Conservation (phyloP, 345 rosid genomes). For the Hevea brasiliensis region DNA sequence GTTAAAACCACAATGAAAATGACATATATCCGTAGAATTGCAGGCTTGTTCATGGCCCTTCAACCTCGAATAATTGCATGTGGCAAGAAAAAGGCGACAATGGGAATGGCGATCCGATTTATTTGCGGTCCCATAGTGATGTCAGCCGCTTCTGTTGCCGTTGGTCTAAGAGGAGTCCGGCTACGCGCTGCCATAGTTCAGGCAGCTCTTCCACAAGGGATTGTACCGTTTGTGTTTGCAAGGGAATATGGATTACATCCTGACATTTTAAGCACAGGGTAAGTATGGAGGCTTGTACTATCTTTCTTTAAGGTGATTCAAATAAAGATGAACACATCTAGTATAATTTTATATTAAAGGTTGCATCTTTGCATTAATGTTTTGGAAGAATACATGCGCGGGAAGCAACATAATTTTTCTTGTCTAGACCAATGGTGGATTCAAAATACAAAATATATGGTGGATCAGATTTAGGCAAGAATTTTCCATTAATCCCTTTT, state of each 20-base stretch:
- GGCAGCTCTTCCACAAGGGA: constrained; percentile 87
- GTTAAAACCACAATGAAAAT: background rate
- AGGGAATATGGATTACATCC: constrained; percentile 75
- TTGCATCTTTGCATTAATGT: too few relatives aligned
- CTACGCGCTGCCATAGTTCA: constrained; percentile 75
- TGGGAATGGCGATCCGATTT: constrained; percentile 69
- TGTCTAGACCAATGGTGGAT: too few relatives aligned
- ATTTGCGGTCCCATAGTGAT: constrained; percentile 58
- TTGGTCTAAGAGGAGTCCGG: constrained; percentile 49
- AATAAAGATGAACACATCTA: background rate
- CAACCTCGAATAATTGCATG: constrained; percentile 71
- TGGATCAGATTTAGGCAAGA: too few relatives aligned
- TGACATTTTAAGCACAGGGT: constrained; percentile 73
- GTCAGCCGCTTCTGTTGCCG: constrained; percentile 49
- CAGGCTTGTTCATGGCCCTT: constrained; percentile 80
- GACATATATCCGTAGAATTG: constrained; percentile 1
- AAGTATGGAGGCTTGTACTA: constrained; percentile 16
- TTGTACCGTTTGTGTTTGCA: constrained; percentile 79
- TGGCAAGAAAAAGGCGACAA: constrained; percentile 56
- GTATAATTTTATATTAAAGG: too few relatives aligned
- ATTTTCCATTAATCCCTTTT: too few relatives aligned
- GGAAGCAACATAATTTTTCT: too few relatives aligned
- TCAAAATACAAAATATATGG: too few relatives aligned
- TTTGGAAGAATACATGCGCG: too few relatives aligned
- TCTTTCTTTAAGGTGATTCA: background rate